These are phyloP conservation scores for Croton laevigatus DNA, from an alignment of 441 rosid species.

Conservation along the genomic window DNA sequence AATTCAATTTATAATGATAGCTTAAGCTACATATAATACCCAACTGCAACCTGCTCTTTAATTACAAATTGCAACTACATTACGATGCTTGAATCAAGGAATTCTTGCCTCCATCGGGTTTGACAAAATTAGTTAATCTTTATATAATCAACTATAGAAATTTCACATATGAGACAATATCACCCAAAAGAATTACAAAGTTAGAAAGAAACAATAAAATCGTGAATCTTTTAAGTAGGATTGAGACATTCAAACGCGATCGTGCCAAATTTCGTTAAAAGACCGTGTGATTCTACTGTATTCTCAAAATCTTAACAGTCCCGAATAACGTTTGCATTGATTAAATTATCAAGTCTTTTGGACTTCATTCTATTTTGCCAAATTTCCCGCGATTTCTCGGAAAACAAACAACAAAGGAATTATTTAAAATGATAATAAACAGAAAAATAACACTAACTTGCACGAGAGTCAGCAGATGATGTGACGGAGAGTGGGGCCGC, in stretches of 20 bases:
- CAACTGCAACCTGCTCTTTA: neutral
- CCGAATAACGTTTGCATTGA: too few species aligned
- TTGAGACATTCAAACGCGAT: neutral
- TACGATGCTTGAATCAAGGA: neutral
- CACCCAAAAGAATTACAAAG: neutral
- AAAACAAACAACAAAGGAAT: slow-evolving; percentile 15
- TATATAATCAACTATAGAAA: too few species aligned
- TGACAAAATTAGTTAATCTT: too few species aligned
- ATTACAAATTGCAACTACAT: neutral
- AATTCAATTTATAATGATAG: neutral
- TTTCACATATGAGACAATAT: neutral
- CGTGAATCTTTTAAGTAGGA: neutral
- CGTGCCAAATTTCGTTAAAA: neutral
- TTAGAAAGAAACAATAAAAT: neutral
- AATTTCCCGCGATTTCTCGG: slow-evolving; percentile 26
- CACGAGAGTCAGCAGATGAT: slow-evolving; percentile 29
- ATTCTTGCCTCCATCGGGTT: too few species aligned
- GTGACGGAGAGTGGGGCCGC: slow-evolving; percentile 38
- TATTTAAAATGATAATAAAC: neutral
- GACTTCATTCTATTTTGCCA: neutral
- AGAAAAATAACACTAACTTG: slow-evolving; percentile 26
- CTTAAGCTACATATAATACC: neutral
- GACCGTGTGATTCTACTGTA: too few species aligned
- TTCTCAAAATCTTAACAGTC: too few species aligned
- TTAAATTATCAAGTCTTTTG: neutral